These are phyloP conservation scores for Glebionis coronaria DNA, from an alignment of 129 eudicot genomes.

Conservation along the genomic window DNA sequence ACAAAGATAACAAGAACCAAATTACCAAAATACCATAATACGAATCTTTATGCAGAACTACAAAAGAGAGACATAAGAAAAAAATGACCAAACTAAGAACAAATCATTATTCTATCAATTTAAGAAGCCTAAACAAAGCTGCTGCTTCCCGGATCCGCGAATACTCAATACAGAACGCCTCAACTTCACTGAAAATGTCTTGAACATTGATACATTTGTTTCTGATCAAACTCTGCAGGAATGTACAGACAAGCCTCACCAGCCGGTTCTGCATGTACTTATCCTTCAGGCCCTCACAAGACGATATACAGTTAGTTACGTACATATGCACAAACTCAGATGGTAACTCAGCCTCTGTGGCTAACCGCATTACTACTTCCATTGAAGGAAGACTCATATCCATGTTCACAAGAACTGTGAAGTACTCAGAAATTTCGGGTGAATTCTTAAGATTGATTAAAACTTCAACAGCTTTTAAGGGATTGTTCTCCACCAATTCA, in stretches of 20 bases:
- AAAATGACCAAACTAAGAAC: background rate
- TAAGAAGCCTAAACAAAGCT: conserved; percentile 84
- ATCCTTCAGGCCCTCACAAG: conserved; percentile 88
- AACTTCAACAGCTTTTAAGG: conserved; percentile 84
- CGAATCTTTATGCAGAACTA: no score
- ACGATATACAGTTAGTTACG: conserved; percentile 87
- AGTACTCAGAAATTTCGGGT: conserved; percentile 85
- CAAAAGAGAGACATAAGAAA: no score
- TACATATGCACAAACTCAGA: conserved; percentile 90
- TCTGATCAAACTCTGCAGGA: conserved; percentile 83
- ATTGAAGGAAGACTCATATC: conserved; percentile 88
- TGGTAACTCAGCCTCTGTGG: conserved; percentile 87
- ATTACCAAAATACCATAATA: no score
- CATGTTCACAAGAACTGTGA: conserved; percentile 88
- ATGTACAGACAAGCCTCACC: conserved; percentile 87
- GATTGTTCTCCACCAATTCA: conserved; percentile 95
- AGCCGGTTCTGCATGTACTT: conserved; percentile 96
- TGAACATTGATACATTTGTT: conserved; percentile 91
- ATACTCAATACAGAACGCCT: conserved; percentile 96
- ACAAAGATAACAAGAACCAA: no score
- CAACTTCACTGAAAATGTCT: conserved; percentile 86
- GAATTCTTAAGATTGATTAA: conserved; percentile 78
- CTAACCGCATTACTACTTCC: conserved; percentile 98
- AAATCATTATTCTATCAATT: no score
- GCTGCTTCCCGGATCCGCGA: conserved; percentile 95